Base-by-base conservation (phyloP, 2,329 filamentous ascomycete genomes). In the Colletotrichum theobromicola region DNA sequence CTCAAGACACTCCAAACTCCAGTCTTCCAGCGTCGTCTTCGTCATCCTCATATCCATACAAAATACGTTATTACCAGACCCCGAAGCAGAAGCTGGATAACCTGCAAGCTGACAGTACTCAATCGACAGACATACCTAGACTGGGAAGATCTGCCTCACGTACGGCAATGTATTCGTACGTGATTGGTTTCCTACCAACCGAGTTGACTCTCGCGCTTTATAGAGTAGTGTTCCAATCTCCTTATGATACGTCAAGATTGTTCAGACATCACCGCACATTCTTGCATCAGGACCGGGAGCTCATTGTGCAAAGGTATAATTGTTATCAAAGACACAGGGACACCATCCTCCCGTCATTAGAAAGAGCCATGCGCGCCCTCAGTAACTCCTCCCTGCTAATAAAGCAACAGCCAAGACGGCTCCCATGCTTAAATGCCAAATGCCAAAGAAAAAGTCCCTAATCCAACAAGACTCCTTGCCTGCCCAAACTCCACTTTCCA, bases 201-300 rank as follows among this genome's bases (percentile, higher is more conserved):
- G n/a, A n/a, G 5, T 46, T n/a, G 7, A 6, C 37, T 7, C 12
- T 50, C 10, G 13, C n/a, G 1, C 10, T 50, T 4, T 21, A 50
- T 7, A 21, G 4, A 21, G n/a, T 12, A 50, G 5, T 21, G 1
- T 4, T 13, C 1, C 1, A 13, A 1, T 50, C 42, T 13, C 4
- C 42, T 50, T 50, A 50, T n/a, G 4, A n/a, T 10, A 50, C n/a
- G 42, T 21, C n/a, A 50, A 21, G 4, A 2, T 0, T 7, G 24
- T 12, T n/a, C 1, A 50, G 2, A 13, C 4, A 50, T 21, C 10
- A 4, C 2, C 10, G 10, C 42, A 21, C 32, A 34, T 13, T 5
- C 12, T 12, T 7, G 7, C n/a, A 2, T 50, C 42, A 50, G 24
- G 4, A 50, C 42, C 42, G 42, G 24, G 42, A 50, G 2, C 2